Conservation (phyloP, 768 basidiomycete genomes). For the Tulasnella sp. region DNA sequence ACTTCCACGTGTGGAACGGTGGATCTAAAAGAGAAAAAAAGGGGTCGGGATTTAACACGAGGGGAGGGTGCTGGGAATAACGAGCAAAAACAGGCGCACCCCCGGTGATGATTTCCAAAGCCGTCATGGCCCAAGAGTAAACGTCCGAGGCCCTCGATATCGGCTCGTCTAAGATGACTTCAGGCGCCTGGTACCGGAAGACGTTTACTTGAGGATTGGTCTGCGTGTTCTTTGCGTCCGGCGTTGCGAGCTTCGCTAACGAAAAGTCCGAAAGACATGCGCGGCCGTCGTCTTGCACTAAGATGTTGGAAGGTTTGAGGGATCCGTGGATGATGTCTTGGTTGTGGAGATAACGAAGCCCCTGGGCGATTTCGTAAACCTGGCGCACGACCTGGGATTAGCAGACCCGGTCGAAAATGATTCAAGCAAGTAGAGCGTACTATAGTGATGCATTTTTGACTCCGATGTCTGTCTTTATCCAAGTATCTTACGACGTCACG, state of each 20-base stretch:
- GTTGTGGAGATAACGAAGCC: slow-evolving; percentile 18
- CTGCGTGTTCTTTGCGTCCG: slow-evolving; percentile 2
- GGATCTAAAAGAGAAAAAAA: background rate
- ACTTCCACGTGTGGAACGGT: no score
- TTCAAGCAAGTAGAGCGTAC: background rate
- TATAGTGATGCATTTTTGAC: background rate
- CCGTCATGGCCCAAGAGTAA: slow-evolving; percentile 25
- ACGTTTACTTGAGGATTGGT: background rate
- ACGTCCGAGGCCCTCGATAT: slow-evolving; percentile 15
- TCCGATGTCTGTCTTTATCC: background rate
- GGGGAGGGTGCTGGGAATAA: background rate
- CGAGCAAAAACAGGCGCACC: background rate
- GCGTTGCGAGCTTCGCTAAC: background rate
- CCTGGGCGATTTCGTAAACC: background rate
- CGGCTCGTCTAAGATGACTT: background rate
- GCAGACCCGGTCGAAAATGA: background rate
- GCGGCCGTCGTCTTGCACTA: background rate
- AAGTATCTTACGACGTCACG: slow-evolving; percentile 9
- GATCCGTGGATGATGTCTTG: slow-evolving; percentile 13
- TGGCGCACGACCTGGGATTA: background rate
- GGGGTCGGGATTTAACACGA: background rate
- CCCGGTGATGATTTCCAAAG: slow-evolving; percentile 13
- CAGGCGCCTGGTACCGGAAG: slow-evolving; percentile 6
- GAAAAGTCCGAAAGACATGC: slow-evolving; percentile 18
- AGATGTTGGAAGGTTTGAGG: slow-evolving; percentile 16